Evolutionary conservation across 768 basidiomycete species (phyloP), one percentile per base, ranked within the genome.

Genomic region (Pholiota conissans): DNA sequence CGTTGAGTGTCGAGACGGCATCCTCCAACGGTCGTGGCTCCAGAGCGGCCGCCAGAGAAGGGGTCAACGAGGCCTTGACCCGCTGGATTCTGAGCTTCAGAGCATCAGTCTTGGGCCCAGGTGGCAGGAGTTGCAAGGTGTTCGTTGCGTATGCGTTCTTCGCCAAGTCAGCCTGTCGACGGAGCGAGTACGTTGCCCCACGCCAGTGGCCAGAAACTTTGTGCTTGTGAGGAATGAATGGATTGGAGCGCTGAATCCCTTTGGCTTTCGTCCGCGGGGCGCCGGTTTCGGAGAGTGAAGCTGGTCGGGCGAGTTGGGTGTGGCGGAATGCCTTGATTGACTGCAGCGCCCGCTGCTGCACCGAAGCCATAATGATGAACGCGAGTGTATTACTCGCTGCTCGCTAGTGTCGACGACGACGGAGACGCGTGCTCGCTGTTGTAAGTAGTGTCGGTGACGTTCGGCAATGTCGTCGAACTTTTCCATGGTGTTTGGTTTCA

Each of bases 161-260:
- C 48, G 93, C 75, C 32, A 94, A 77, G 39, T 90, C 88, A 10
- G 89, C 89, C 69, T 94, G 91, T 30, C 84, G 83, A 18, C 92
- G 83, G 24, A 89, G 71, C 4, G 91, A 93, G 63, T 37, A 34
- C 4, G 58, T 52, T 14, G 63, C 52, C 3, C 16, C 22, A 39
- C 52, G 52, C 52, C 24, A 35, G 27, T 29, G 29, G 29, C 40
- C 29, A 13, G 42, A 20, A 11, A 29, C 27, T 20, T 3, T 26
- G 16, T 29, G 42, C 18, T 20, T 30, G 18, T 30, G 30, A 13
- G 49, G 49, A 16, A 35, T 34, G 53, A 54, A 54, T 3, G 53
- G 53, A 29, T 54, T 54, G 5, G 28, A 5, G 40, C 28, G 53
- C 40, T 5, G 14, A 13, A 54, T 37, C 29, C 29, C 53, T n/a